A percentile compares a stretch with the other conserved stretches of the same genome.
Evolutionary conservation across 2,329 filamentous ascomycete species (phyloP).

Genomic region (Albifimbria verrucaria): DNA sequence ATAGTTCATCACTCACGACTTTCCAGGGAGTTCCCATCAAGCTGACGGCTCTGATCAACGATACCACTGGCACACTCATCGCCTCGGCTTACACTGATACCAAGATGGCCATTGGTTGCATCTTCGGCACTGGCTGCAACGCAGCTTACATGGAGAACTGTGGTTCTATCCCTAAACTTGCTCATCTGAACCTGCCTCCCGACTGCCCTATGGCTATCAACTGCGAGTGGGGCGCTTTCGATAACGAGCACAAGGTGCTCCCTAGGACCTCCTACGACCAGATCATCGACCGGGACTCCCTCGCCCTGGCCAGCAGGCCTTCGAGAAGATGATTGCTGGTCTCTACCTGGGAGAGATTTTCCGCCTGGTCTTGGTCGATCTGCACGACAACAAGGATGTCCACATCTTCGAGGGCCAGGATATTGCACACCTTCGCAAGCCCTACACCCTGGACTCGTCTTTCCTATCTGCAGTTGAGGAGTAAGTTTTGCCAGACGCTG

Average conservation of each 20-base stretch:
- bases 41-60: constrained; percentile 90
- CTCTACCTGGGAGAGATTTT: constrained; percentile 94
- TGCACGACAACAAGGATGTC: constrained; percentile 73
- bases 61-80: constrained; percentile 95
- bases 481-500: constrained; percentile 44
- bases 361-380: constrained; percentile 79
- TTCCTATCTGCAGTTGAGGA: constrained; percentile 93
- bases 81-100: constrained; percentile 95
- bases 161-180: constrained; percentile 89
- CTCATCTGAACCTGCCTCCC: constrained; percentile 81
- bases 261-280: constrained; percentile 83
- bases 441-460: constrained; percentile 87
- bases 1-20: constrained; percentile 10
- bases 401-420: constrained; percentile 84
- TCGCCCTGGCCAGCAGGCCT: constrained; percentile 88
- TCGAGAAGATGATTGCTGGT: constrained; percentile 97
- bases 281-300: constrained; percentile 89
- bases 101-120: constrained; percentile 91
- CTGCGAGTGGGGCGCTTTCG: constrained; percentile 96
- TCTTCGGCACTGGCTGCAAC: constrained; percentile 97
- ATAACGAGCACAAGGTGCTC: constrained; percentile 87
- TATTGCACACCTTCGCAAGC: constrained; percentile 73
- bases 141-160: constrained; percentile 96
- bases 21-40: constrained; percentile 81
- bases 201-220: constrained; percentile 91